A percentile compares a stretch with the other conserved stretches of the same genome.
phyloP scores from a whole-genome alignment of 1,284 basidiomycete genomes.

The Abortiporus biennis region DNA sequence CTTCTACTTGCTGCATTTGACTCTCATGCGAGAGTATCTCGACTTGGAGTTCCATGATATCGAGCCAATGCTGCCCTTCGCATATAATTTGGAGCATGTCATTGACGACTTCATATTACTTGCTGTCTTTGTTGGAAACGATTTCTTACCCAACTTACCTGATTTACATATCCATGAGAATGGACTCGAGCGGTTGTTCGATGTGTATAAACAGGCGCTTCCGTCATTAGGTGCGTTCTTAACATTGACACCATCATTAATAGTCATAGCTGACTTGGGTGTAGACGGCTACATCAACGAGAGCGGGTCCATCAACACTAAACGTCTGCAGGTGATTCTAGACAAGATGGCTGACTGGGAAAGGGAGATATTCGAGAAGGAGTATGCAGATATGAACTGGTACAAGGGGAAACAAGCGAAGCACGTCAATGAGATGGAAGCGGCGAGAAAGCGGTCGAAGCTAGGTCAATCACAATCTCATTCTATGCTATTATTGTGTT shows the following conservation, averaged over 20 bases:
- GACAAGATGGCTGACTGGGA: constrained; percentile 89
- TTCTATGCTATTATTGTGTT: not conserved
- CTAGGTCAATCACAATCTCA: constrained; percentile 35
- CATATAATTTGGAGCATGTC: constrained; percentile 84
- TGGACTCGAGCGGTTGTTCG: constrained; percentile 87
- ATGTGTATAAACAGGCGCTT: constrained; percentile 90
- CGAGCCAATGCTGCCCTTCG: constrained; percentile 52
- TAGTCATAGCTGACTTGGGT: not conserved
- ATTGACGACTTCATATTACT: constrained; percentile 98
- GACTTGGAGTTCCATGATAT: constrained; percentile 89
- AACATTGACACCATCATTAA: not conserved
- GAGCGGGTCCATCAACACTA: constrained; percentile 76
- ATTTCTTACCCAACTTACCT: constrained; percentile 94
- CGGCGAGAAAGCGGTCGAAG: constrained; percentile 39
- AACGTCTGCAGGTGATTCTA: constrained; percentile 81
- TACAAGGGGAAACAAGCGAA: constrained; percentile 85
- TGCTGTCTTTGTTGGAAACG: constrained; percentile 95
- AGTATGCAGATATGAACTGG: constrained; percentile 86
- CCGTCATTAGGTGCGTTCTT: constrained; percentile 64
- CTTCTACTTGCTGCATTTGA: constrained; percentile 94
- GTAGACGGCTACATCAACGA: constrained; percentile 94
- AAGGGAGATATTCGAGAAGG: constrained; percentile 84
- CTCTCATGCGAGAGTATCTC: constrained; percentile 93
- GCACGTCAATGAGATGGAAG: constrained; percentile 56
- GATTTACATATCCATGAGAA: constrained; percentile 98